Base-by-base conservation (phyloP, 2,329 filamentous ascomycete species). In the Phyllosticta citribraziliensis region DNA sequence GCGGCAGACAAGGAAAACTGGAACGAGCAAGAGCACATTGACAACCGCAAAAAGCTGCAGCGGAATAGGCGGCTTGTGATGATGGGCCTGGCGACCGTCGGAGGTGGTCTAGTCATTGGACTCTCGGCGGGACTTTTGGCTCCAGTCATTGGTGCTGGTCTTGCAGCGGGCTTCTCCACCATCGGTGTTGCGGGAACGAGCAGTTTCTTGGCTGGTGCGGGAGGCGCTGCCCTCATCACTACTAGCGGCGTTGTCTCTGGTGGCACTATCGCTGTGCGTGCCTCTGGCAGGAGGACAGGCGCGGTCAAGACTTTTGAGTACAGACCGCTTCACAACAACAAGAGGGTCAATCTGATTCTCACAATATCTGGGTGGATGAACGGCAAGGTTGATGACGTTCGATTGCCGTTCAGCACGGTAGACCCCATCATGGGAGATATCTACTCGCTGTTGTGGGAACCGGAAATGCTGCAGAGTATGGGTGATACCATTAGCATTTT, bases 291-390 rank as follows among this genome's bases (percentile, higher is more conserved):
- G 68, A 84, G 94, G 67, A 97, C 89, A 1, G 93, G 94, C 14
- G 87, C 92, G 1, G 95, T 99, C 62, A 91, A 87, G 75, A 99
- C 94, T 0, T 99, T 97, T 70, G 94, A 99, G 74, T 99, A 97
- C 72, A 85, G 93, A 53, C 94, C 94, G 6, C 78, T 99, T 54
- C 92, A 97, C 78, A 99, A 99, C 77, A 97, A 97, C 75, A 99
- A 99, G 76, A 83, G 92, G 62, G 89, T 97, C 50, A 97, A 99
- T 68, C 82, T 99, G 30, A 94, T 99, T 65, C 86, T 99, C 50
- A 97, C 94, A 0, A 85, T 99, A 30, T 91, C 93, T 0, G 94
- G 94, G 3, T 99, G 94, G 94, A 95, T 99, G 88, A 97, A 91
- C 51, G 94, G 95, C 69, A 97, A 96, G 71, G 87, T 96, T 58